These are phyloP conservation scores for Ceratobasidium papillatum DNA, from an alignment of 1,284 basidiomycete species.

Conservation along the genomic window DNA sequence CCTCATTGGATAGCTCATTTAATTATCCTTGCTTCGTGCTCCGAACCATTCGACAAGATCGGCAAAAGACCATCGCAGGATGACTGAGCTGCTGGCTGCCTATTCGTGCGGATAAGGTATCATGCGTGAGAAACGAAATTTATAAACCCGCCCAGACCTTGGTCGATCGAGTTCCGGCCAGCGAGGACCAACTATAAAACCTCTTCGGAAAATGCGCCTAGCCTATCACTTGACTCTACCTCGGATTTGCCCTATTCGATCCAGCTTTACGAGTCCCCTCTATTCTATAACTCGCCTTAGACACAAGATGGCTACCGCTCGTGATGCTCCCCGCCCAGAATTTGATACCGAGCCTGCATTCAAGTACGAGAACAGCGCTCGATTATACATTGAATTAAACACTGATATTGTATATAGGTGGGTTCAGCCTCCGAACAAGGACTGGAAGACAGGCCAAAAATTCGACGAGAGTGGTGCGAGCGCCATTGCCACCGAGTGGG, in stretches of 20 bases:
- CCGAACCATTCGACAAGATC: background rate
- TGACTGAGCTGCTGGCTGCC: background rate
- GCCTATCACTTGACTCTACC: background rate
- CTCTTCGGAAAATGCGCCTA: background rate
- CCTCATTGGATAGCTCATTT: no score
- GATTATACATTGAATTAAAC: slow-evolving; percentile 50
- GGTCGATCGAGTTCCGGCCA: background rate
- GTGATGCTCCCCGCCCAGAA: slow-evolving; percentile 30
- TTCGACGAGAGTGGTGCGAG: slow-evolving; percentile 58
- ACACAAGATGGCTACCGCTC: slow-evolving; percentile 19
- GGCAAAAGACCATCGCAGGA: background rate
- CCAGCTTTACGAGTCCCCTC: background rate
- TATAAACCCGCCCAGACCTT: background rate
- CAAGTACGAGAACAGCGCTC: slow-evolving; percentile 50
- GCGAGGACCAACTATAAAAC: background rate
- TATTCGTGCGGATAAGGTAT: slow-evolving; percentile 6
- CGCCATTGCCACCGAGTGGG: slow-evolving; percentile 57
- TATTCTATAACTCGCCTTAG: background rate
- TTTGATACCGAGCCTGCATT: slow-evolving; percentile 55
- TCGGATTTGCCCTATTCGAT: background rate
- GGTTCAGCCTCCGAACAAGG: slow-evolving; percentile 60
- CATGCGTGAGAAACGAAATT: background rate
- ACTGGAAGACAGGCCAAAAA: slow-evolving; percentile 65
- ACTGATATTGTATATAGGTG: slow-evolving; percentile 52
- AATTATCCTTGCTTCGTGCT: background rate